These are phyloP conservation scores for Polygonum maritimum DNA, from an alignment of 148 eudicot genomes.

Conservation along the genomic window DNA sequence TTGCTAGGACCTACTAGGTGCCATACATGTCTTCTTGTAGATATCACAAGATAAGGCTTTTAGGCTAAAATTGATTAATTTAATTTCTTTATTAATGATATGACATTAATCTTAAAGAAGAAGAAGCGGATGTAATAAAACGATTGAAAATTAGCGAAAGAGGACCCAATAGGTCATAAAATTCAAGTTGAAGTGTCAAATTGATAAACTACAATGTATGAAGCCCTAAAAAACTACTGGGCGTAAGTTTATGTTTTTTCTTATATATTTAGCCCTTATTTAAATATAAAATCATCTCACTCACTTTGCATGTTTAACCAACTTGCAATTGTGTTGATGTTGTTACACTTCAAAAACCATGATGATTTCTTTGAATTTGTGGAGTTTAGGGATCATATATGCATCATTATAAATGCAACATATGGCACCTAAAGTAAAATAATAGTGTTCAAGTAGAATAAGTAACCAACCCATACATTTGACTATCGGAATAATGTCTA, in stretches of 20 bases:
- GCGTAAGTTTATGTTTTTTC: no score
- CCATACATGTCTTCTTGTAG: neutral
- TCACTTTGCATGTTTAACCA: neutral
- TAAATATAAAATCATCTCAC: neutral
- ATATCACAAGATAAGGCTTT: neutral
- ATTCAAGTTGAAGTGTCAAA: no score
- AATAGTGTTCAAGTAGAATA: neutral
- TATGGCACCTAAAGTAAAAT: neutral
- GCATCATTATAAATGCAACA: neutral
- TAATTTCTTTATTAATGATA: neutral
- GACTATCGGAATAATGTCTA: neutral
- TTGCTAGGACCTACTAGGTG: neutral
- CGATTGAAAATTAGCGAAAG: no score
- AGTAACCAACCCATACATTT: neutral
- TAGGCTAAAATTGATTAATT: neutral
- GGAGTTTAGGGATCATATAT: neutral
- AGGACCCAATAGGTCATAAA: no score
- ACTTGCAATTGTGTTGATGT: neutral
- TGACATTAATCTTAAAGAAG: neutral
- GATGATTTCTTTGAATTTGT: neutral
- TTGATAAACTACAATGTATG: no score
- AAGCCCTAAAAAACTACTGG: no score
- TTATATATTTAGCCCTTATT: no score
- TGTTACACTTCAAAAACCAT: neutral
- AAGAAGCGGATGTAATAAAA: no score